Evolutionary conservation across 345 rosid genomes (phyloP), one percentile per base, ranked within the genome.

Genomic region (Xanthoceras sorbifolium): DNA sequence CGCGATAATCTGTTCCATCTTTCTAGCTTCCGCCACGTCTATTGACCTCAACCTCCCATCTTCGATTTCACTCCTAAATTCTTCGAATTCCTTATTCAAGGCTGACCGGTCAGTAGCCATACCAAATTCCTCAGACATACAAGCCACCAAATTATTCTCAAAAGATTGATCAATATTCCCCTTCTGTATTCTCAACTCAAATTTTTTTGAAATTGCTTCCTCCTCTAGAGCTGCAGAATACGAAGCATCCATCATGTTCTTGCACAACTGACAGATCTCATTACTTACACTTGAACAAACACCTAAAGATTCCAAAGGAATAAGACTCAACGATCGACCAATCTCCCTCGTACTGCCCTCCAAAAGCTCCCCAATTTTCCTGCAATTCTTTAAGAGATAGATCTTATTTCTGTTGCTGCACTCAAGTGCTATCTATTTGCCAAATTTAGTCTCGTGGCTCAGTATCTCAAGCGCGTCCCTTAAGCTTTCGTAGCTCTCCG

Each of bases 351-450:
- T 75, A 34, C 44, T 64, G 23, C 9, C 55, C 66, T 75, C 72
- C 14, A 80, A 64, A 17, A 9, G 82, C 40, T 70, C 57, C 25
- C 55, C 42, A 10, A 80, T 75, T 76, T 71, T 80, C 15, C 64
- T 44, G 32, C 76, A 80, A 54, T 72, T 80, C 17, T 76, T 60
- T 10, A 80, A 34, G 42, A 80, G 83, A 76, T 71, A 71, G 68
- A 71, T 17, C 38, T 59, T 80, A 62, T 57, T 80, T 46, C 60
- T 64, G 8, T 9, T 46, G 28, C 67, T 69, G 69, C 82, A 80
- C 54, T 75, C 79, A 11, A 69, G 42, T 29, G 67, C 76, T 34
- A 80, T 48, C 73, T 60, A 42, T 62, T 76, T 71, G 23, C 70
- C 73, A 65, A 44, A 59, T 76, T 71, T 65, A 29, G 31, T 25